A percentile compares a stretch with the other conserved stretches of the same genome.
Conservation (phyloP, 345 rosid species). For the Microthlaspi erraticum region DNA sequence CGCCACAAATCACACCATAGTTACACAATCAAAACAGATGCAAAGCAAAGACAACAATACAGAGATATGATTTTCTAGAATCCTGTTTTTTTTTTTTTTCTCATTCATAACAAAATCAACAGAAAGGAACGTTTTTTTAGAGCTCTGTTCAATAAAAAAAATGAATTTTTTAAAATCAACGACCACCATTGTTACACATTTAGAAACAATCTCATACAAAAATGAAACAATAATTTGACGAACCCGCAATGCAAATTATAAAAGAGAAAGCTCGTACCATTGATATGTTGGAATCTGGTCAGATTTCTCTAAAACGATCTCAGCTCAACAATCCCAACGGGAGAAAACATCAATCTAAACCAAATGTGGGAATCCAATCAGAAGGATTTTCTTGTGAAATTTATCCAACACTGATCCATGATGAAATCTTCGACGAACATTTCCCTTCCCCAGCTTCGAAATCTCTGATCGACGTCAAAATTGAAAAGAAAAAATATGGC, state of each 20-base stretch:
- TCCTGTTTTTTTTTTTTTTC: not conserved
- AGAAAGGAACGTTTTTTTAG: not conserved
- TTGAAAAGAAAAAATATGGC: not conserved
- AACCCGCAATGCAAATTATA: slow-evolving; percentile 8
- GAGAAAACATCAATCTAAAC: slow-evolving; percentile 20
- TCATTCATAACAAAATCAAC: not conserved
- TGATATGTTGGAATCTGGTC: slow-evolving; percentile 4
- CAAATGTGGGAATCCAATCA: not conserved
- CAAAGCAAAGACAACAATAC: not conserved
- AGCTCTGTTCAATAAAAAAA: not conserved
- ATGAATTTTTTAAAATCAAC: not conserved
- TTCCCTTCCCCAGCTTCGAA: slow-evolving; percentile 18
- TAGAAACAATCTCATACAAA: not conserved
- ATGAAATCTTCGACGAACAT: not conserved
- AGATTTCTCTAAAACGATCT: slow-evolving; percentile 4
- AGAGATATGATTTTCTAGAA: not conserved
- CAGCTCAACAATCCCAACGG: slow-evolving; percentile 5
- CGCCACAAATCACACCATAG: slow-evolving; percentile 17
- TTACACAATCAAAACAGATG: slow-evolving; percentile 2
- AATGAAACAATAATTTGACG: not conserved
- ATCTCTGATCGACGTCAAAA: slow-evolving; percentile 35
- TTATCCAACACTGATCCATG: slow-evolving; percentile 20
- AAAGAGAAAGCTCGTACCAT: slow-evolving; percentile 41
- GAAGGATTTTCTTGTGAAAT: slow-evolving; percentile 7
- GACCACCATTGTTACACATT: not conserved